A percentile compares a stretch with the other conserved stretches of the same genome.
Evolutionary conservation across 148 eudicot species (phyloP).

Genomic region (Simmondsia chinensis): DNA sequence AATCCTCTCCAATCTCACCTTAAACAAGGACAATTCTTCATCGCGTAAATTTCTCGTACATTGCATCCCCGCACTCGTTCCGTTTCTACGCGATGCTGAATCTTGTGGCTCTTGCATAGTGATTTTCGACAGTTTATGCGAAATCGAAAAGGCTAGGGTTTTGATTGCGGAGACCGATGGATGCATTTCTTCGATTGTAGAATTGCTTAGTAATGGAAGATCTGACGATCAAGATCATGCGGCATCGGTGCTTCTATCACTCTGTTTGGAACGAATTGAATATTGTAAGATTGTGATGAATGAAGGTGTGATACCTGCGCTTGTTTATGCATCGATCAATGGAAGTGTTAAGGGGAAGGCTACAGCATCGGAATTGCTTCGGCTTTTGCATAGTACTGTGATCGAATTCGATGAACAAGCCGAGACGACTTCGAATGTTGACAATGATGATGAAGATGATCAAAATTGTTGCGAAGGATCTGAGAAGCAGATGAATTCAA

Average conservation of each 20-base stretch:
- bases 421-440: constrained; percentile 7
- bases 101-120: constrained; percentile 38
- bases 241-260: constrained; percentile 39
- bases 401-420: constrained; percentile 11
- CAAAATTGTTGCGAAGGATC: neutral
- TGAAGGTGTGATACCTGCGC: constrained; percentile 59
- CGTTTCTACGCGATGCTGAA: constrained; percentile 30
- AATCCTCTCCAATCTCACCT: constrained; percentile 49
- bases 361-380: constrained; percentile 48
- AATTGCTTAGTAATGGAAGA: constrained; percentile 41
- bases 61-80: constrained; percentile 52
- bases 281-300: constrained; percentile 54
- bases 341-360: constrained; percentile 60
- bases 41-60: constrained; percentile 25
- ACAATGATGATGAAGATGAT: neutral
- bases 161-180: constrained; percentile 52
- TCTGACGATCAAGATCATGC: constrained; percentile 58
- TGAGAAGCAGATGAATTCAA: constrained; percentile 19
- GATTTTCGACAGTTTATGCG: constrained; percentile 47
- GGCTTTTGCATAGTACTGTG: constrained; percentile 29
- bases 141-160: constrained; percentile 26
- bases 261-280: constrained; percentile 42
- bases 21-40: constrained; percentile 10
- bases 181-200: constrained; percentile 51
- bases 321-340: constrained; percentile 26